Percentiles rank a stretch among this genome's conserved stretches.
phyloP scores from a whole-genome alignment of 768 basidiomycete species.

The Leccinum sublutescens region DNA sequence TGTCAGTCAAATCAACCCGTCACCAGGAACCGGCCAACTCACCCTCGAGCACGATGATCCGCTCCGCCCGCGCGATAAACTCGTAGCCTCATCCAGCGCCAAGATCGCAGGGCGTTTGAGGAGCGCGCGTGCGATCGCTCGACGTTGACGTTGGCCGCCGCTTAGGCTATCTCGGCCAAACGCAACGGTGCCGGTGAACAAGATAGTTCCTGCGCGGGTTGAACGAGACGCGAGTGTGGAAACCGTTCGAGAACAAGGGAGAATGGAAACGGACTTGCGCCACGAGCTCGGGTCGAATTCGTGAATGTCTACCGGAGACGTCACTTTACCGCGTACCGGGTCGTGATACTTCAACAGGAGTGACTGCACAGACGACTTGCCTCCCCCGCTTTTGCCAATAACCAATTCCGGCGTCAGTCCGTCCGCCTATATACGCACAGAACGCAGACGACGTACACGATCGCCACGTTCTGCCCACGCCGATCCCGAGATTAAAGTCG shows the following conservation, averaged over 20 bases:
- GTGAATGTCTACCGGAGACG: conserved; percentile 88
- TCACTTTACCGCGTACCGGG: conserved; percentile 76
- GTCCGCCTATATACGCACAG: neutral
- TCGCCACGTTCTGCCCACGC: conserved; percentile 82
- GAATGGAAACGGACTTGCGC: conserved; percentile 48
- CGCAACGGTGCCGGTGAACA: conserved; percentile 92
- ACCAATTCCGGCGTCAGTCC: neutral
- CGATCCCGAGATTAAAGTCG: conserved; percentile 77
- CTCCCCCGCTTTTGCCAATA: conserved; percentile 90
- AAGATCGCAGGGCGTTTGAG: conserved; percentile 87
- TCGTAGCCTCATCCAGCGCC: conserved; percentile 88
- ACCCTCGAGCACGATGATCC: too few species aligned
- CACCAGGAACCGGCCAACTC: too few species aligned
- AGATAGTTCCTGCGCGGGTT: conserved; percentile 53
- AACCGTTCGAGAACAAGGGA: too few species aligned
- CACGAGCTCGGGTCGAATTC: conserved; percentile 84
- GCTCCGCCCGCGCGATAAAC: conserved; percentile 19
- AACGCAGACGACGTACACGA: conserved; percentile 65
- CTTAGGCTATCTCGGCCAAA: conserved; percentile 44
- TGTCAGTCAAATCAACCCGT: too few species aligned
- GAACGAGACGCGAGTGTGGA: too few species aligned
- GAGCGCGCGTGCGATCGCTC: conserved; percentile 84
- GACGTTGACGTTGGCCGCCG: conserved; percentile 78
- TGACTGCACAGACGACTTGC: conserved; percentile 90
- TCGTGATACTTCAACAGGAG: conserved; percentile 89